These are phyloP conservation scores for Didymella arachidicola DNA, from an alignment of 2,329 filamentous ascomycete genomes.

Conservation along the genomic window DNA sequence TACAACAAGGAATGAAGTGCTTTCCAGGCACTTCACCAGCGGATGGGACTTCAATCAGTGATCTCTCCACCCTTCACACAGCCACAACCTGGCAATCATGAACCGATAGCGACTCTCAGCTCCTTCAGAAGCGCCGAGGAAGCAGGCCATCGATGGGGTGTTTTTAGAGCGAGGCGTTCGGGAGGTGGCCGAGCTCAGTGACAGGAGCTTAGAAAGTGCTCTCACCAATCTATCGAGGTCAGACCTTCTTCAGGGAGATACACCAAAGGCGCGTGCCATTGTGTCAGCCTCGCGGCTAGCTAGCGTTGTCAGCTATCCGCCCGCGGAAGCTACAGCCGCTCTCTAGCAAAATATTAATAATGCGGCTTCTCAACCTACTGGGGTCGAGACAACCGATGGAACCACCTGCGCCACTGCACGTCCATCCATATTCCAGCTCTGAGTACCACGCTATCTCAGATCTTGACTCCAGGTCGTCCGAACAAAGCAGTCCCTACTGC, in stretches of 20 bases:
- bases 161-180: not conserved
- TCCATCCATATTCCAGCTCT: not conserved
- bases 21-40: not conserved
- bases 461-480: not conserved
- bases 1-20: not conserved
- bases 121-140: not conserved
- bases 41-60: not conserved
- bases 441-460: not conserved
- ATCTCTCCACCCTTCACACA: not conserved
- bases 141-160: not conserved
- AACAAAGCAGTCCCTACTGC: not conserved
- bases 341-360: not conserved
- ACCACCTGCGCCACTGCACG: not conserved
- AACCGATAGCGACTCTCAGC: not conserved
- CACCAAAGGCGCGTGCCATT: not conserved
- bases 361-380: constrained; percentile 3
- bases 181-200: not conserved
- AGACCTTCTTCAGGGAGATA: not conserved
- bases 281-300: not conserved
- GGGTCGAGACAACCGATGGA: not conserved
- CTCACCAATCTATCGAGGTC: not conserved
- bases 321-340: not conserved
- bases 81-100: not conserved
- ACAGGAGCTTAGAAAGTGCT: not conserved
- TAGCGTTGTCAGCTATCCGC: not conserved